A percentile compares a stretch with the other conserved stretches of the same genome.
These are phyloP conservation scores for Helianthus annuus DNA, from an alignment of 129 eudicot genomes.

Conservation along the genomic window HanXRQr2.0-SUNRISE NC_035439.2:87840721-87841220, in stretches of 20 bases:
- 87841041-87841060: constrained; percentile 80
- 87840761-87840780: too few species aligned
- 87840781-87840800: too few species aligned
- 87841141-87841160: constrained; percentile 62
- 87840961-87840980: constrained; percentile 56
- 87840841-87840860: neutral
- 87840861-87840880: neutral
- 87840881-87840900: neutral
- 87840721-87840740: too few species aligned
- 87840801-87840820: neutral
- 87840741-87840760: too few species aligned
- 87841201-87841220: constrained; percentile 41
- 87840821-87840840: neutral
- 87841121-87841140: constrained; percentile 67
- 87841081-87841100: constrained; percentile 39
- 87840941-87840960: constrained; percentile 56
- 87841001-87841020: constrained; percentile 73
- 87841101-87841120: constrained; percentile 66
- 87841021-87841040: constrained; percentile 69
- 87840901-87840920: neutral
- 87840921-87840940: constrained; percentile 53
- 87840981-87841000: constrained; percentile 58
- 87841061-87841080: constrained; percentile 50
- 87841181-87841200: constrained; percentile 71
- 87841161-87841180: constrained; percentile 96